Evolutionary conservation across 2,329 filamentous ascomycete genomes (phyloP).

Genomic region (Xylaria sp.): DNA sequence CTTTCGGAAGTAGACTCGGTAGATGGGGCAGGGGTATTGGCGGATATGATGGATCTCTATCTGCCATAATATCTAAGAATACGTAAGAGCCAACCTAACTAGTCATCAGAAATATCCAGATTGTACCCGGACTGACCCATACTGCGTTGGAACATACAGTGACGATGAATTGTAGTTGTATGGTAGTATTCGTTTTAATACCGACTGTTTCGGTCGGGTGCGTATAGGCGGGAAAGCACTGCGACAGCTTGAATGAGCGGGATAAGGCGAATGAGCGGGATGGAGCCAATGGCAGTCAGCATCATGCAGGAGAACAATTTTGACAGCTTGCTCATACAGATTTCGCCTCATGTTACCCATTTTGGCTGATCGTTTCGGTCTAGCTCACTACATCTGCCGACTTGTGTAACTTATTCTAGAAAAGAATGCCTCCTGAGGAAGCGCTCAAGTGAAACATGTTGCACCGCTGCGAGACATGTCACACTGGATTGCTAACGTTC

Average conservation of each 20-base stretch:
- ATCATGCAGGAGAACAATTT: slow-evolving; percentile 1
- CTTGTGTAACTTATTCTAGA: slow-evolving; percentile 32
- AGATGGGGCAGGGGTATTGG: neutral
- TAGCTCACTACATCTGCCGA: slow-evolving; percentile 10
- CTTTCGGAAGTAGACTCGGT: neutral
- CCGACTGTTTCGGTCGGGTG: slow-evolving; percentile 14
- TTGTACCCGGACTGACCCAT: slow-evolving; percentile 16
- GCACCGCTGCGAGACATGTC: slow-evolving; percentile 28
- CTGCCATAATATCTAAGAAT: slow-evolving; percentile 13
- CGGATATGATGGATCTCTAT: slow-evolving; percentile 9
- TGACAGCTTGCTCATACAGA: neutral
- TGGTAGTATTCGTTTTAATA: slow-evolving; percentile 19
- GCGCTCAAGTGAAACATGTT: slow-evolving; percentile 7
- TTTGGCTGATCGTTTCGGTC: slow-evolving; percentile 8
- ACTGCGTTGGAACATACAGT: slow-evolving; percentile 9
- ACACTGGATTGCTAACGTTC: slow-evolving; percentile 25
- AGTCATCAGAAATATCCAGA: slow-evolving; percentile 2
- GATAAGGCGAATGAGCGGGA: slow-evolving; percentile 13
- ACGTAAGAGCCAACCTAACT: neutral
- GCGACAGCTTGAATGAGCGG: slow-evolving; percentile 8
- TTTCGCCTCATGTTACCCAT: slow-evolving; percentile 36
- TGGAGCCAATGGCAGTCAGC: slow-evolving; percentile 23
- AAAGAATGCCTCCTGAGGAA: slow-evolving; percentile 12
- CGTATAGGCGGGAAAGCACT: slow-evolving; percentile 25
- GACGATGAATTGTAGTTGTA: neutral